Conservation (phyloP, 148 eudicot species). For the Camellia granthamiana region DNA sequence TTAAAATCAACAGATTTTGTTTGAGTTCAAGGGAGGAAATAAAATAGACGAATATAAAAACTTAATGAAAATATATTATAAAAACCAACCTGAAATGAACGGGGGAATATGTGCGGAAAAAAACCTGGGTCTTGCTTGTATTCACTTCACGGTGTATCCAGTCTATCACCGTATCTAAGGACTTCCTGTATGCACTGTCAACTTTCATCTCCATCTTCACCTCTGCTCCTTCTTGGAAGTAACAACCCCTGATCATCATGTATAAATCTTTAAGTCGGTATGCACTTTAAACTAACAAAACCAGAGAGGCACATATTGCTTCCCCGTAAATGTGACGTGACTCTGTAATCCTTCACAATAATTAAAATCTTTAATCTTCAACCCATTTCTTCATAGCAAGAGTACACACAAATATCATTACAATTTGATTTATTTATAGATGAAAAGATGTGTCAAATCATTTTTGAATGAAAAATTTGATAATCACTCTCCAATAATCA, state of each 20-base stretch:
- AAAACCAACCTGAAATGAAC: slow-evolving; percentile 88
- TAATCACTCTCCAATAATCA: background rate
- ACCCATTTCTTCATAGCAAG: background rate
- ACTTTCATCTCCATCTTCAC: slow-evolving; percentile 68
- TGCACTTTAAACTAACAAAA: background rate
- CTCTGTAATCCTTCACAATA: background rate
- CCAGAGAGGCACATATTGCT: background rate
- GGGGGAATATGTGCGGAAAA: slow-evolving; percentile 87
- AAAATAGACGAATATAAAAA: background rate
- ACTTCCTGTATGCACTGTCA: slow-evolving; percentile 60
- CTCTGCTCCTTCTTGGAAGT: slow-evolving; percentile 74
- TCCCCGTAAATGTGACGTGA: background rate
- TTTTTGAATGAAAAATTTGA: background rate
- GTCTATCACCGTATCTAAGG: slow-evolving; percentile 59
- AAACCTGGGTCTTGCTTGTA: slow-evolving; percentile 63
- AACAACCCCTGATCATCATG: slow-evolving; percentile 61
- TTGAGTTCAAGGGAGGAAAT: background rate
- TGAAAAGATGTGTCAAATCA: background rate
- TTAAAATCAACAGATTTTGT: background rate
- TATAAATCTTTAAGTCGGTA: slow-evolving; percentile 3
- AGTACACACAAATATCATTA: background rate
- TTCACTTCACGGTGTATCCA: slow-evolving; percentile 71
- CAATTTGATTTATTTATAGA: background rate
- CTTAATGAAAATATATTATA: background rate
- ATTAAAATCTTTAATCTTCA: background rate